Base-by-base conservation (phyloP, 192 early-diverging fungal genomes). In the Coemansia sp. region DNA sequence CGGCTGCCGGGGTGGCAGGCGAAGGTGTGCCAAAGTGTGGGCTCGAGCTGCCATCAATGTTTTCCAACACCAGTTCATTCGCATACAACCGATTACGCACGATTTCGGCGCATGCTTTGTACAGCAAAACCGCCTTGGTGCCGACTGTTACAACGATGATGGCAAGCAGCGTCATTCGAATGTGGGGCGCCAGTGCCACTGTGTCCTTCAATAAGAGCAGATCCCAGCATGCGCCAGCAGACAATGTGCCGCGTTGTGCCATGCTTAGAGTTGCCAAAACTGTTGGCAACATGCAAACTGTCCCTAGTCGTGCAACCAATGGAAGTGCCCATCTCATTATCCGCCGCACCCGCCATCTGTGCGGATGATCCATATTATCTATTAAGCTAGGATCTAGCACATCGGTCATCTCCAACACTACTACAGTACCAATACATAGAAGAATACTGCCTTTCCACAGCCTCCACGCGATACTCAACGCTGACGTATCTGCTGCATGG, bases 21-120 rank as follows among this genome's bases (percentile, higher is more conserved):
- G 2, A 9, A 1, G 25, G 5, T 6, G 53, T 24, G 12, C 53
- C 12, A 55, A 32, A 55, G 27, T 55, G 53, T 22, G 53, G 53
- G 24, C 14, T 55, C 22, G 53, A 55, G 4, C 53, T 64, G 41
- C 62, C 62, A n/a, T 64, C 62, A 10, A 64, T 19, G 54, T 64
- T 64, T 24, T 54, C 53, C 17, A 64, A 39, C 12, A 55, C 53
- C 1, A 15, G 52, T 5, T 35, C 27, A 10, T 47, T 14, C 3
- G 39, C 15, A 56, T 64, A 56, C 45, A 64, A 24, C 19, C 54
- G 23, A 23, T 56, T 12, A 2, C 62, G 37, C 2, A 64, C 53
- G 1, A 64, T 29, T 6, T 19, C 24, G 8, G 39, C 53, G 17
- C 53, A 64, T 14, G 9, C 38, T 17, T 15, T 22, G 9, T 64